Base-by-base conservation (phyloP, 768 basidiomycete species). In the Boletus edulis region DNA sequence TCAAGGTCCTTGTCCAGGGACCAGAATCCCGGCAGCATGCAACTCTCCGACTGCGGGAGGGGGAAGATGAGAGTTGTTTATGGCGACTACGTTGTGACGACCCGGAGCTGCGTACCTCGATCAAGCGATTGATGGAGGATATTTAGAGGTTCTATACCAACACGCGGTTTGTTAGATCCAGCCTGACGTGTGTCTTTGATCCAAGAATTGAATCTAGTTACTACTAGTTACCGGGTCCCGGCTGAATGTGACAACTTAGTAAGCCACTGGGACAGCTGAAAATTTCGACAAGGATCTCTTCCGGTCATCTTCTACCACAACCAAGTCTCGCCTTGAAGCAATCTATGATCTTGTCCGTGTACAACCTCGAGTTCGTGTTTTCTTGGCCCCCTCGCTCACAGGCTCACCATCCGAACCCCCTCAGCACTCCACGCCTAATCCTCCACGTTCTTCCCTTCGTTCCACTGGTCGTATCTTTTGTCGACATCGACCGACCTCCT, bases 401-500 rank as follows among this genome's bases (percentile, higher is more conserved):
- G 27, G 24, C 50, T 67, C 32, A 60, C 51, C 15, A 9, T 39
- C 4, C 38, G 15, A 20, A 40, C 37, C 18, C 10, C 32, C 41
- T 6, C 56, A 74, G 71, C 62, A 56, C 57, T 50, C 55, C 39
- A 46, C 59, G 60, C 57, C 60, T 75, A 68, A 71, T 67, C 62
- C 51, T 50, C 78, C 77, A 72, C 73, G 77, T 83, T 79, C 77
- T 81, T 53, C 46, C 14, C 73, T 80, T 84, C 71, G 78, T 76
- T 70, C 87, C 86, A 62, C 80, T 83, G 75, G 80, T 72, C 56
- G 78, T 75, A 71, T 66, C 74, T 71, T 75, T 84, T 62, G 73
- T 85, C 69, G 84, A 84, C 81, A 83, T 82, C 50, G 87, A 91
- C 78, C 77, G 85, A 60, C 89, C 89, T 67, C 89, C 89, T 80